These are phyloP conservation scores for Naegleria gruberi DNA, from an alignment of 208 protist genomes.

Conservation along the genomic window DNA sequence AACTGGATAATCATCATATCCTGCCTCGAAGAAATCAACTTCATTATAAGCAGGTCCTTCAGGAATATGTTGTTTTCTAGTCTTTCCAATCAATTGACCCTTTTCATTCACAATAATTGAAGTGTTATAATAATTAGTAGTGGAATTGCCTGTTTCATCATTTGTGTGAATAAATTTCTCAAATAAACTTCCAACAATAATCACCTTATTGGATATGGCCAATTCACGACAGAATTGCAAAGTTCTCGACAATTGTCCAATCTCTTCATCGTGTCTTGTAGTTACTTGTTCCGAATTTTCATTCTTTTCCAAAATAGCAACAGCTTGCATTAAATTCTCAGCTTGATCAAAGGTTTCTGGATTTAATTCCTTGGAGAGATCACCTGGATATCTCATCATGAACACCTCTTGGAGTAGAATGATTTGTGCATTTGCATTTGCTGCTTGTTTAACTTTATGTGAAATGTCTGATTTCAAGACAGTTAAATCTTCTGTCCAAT, in stretches of 20 bases:
- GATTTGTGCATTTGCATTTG: background rate
- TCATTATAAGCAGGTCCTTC: conserved; percentile 14
- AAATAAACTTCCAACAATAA: conserved; percentile 23
- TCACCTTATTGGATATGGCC: background rate
- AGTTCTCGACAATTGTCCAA: background rate
- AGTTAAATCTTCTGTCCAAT: background rate
- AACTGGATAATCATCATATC: conserved; percentile 27
- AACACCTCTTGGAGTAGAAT: conserved; percentile 17
- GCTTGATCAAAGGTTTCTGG: background rate
- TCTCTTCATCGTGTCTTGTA: background rate
- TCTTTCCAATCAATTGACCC: conserved; percentile 1
- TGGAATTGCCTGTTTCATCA: too few species aligned
- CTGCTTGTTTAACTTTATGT: background rate
- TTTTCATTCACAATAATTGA: background rate
- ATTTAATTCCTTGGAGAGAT: background rate
- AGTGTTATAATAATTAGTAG: conserved; percentile 24
- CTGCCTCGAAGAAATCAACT: conserved; percentile 25
- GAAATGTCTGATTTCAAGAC: background rate
- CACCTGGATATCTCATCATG: conserved; percentile 21
- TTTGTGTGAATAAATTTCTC: background rate
- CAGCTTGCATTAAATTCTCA: background rate
- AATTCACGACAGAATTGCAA: conserved; percentile 14
- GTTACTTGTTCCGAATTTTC: too few species aligned
- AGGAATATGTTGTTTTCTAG: conserved; percentile 32
- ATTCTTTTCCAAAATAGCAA: background rate